Percentiles rank a stretch among this genome's conserved stretches.
Evolutionary conservation across 208 protist genomes (phyloP).

Genomic region (Leishmania tropica): DNA sequence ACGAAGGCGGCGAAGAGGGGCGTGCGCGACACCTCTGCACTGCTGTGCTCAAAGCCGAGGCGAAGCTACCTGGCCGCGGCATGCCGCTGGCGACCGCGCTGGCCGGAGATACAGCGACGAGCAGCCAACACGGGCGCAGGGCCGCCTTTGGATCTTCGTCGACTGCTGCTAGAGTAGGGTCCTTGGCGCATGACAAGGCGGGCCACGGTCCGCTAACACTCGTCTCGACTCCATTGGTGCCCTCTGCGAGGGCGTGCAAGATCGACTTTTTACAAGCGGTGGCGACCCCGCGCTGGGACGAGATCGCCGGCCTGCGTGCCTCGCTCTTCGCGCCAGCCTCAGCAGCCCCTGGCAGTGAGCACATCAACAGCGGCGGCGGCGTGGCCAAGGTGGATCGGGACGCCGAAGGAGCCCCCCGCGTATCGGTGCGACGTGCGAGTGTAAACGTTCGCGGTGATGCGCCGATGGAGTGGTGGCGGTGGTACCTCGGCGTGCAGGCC

Average conservation of each 20-base stretch:
- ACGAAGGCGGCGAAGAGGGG: background rate
- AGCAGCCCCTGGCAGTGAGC: background rate
- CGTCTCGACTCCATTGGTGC: background rate
- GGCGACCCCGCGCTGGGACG: constrained; percentile 26
- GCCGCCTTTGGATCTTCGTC: background rate
- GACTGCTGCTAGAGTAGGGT: background rate
- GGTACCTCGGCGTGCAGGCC: constrained; percentile 14
- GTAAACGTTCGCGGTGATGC: constrained; percentile 39
- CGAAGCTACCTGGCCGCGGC: background rate
- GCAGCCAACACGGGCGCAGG: background rate
- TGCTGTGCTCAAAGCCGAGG: background rate
- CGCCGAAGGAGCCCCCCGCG: background rate
- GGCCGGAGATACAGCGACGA: background rate
- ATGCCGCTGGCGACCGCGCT: background rate
- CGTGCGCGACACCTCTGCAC: background rate
- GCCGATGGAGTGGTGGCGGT: constrained; percentile 28
- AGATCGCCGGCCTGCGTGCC: constrained; percentile 23
- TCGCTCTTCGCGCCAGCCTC: constrained; percentile 1
- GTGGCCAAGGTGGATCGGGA: background rate
- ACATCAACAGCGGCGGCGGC: background rate
- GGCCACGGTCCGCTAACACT: background rate
- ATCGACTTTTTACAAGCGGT: constrained; percentile 30
- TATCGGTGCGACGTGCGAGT: constrained; percentile 9
- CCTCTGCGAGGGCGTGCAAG: background rate
- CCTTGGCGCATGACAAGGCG: background rate